Evolutionary conservation across 345 rosid species (phyloP).

Genomic region (Citrus sinensis): DVS_A1.0 CM039169.1:30445001-30445500

Average conservation of each 20-base stretch:
- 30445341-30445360: too few relatives aligned
- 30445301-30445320: neutral
- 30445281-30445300: too few relatives aligned
- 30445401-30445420: neutral
- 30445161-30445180: neutral
- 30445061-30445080: neutral
- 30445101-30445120: neutral
- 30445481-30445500: neutral
- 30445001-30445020: neutral
- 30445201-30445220: slow-evolving; percentile 77
- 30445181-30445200: slow-evolving; percentile 56
- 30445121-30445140: neutral
- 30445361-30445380: neutral
- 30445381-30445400: neutral
- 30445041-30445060: neutral
- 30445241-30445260: neutral
- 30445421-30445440: neutral
- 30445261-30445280: neutral
- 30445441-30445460: neutral
- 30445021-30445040: neutral
- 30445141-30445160: neutral
- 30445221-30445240: slow-evolving; percentile 46
- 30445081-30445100: neutral
- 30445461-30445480: neutral
- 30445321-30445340: neutral